Evolutionary conservation across 108 stramenopile species (phyloP), one percentile per base, ranked within the genome.

Genomic region (Cylindrotheca fusiformis): DNA sequence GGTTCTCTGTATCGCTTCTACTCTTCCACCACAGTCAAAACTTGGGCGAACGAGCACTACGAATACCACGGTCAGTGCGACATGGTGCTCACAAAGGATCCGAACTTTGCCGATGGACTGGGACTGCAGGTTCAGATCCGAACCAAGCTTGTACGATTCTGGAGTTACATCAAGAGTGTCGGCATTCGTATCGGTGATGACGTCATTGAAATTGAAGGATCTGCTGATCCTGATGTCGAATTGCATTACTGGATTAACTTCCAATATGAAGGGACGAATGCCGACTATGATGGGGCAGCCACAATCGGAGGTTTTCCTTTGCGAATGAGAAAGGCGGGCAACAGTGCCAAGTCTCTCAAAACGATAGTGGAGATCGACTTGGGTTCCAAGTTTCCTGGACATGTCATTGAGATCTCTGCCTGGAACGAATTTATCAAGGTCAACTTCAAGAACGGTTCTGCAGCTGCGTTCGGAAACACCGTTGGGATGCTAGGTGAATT

Each of bases 61-160:
- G 32, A 46, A 20, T 60, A 48, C 60, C 44, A 60, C 14, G 60
- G 60, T 14, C 21, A 46, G 21, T 60, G 60, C 23, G 60, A 60
- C 28, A 31, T 60, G 21, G 45, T 60, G n/a, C 44, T 60, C 3
- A 10, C 28, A 2, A 23, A 60, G 12, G 36, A 48, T 24, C 46
- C 44, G 18, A 17, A 17, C 44, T 60, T 60, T 60, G 60, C 46
- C 45, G 32, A 48, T 32, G 60, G 60, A 2, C 4, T 48, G 3
- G 60, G 60, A 26, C 18, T 60, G n/a, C 45, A 60, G 12, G 1
- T 60, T 1, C 60, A 60, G 2, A 60, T 60, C 24, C 60, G 60
- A n/a, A 60, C 60, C 2, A 25, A 46, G 45, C 47, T 60, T 14
- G 47, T 18, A n/a, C 28, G 32, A 17, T 36, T 45, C 49, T 69